These are phyloP conservation scores for Ceratocystis destructans DNA, from an alignment of 2,329 filamentous ascomycete genomes.

Conservation along the genomic window DNA sequence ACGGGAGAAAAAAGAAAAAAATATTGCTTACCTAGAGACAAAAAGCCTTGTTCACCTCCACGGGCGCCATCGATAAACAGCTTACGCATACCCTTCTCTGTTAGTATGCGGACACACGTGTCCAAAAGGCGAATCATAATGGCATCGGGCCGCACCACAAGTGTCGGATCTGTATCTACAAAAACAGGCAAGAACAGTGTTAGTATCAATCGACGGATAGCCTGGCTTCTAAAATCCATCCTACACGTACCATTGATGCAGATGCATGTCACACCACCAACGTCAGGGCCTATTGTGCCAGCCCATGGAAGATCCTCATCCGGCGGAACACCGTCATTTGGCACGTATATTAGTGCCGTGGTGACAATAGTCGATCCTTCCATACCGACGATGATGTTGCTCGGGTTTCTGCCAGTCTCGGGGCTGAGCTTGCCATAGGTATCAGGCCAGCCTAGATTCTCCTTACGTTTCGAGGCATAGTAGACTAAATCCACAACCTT, in stretches of 20 bases:
- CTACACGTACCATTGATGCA: slow-evolving; percentile 39
- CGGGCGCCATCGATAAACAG: slow-evolving; percentile 44
- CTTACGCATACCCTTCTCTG: slow-evolving; percentile 36
- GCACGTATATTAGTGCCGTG: slow-evolving; percentile 40
- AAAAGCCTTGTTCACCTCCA: slow-evolving; percentile 37
- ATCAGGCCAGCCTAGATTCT: slow-evolving; percentile 44
- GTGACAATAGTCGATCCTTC: slow-evolving; percentile 38
- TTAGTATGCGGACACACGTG: slow-evolving; percentile 36
- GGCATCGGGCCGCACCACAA: slow-evolving; percentile 33
- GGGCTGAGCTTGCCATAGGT: slow-evolving; percentile 39
- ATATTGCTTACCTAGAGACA: slow-evolving; percentile 35
- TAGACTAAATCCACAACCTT: slow-evolving; percentile 38
- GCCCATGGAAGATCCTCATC: slow-evolving; percentile 44
- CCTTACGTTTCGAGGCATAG: slow-evolving; percentile 33
- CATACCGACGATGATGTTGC: slow-evolving; percentile 41
- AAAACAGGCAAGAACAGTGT: not conserved
- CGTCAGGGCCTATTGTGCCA: slow-evolving; percentile 34
- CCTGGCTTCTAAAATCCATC: slow-evolving; percentile 12
- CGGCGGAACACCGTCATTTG: slow-evolving; percentile 33
- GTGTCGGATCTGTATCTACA: slow-evolving; percentile 33
- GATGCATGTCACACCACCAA: slow-evolving; percentile 48
- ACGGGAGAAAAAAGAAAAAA: not conserved
- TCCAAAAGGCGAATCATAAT: slow-evolving; percentile 42
- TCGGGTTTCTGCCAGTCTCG: slow-evolving; percentile 28
- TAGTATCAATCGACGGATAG: not conserved